A percentile compares a stretch with the other conserved stretches of the same genome.
Evolutionary conservation across 208 protist genomes (phyloP).

Genomic region (Leishmania gerbilli): DNA sequence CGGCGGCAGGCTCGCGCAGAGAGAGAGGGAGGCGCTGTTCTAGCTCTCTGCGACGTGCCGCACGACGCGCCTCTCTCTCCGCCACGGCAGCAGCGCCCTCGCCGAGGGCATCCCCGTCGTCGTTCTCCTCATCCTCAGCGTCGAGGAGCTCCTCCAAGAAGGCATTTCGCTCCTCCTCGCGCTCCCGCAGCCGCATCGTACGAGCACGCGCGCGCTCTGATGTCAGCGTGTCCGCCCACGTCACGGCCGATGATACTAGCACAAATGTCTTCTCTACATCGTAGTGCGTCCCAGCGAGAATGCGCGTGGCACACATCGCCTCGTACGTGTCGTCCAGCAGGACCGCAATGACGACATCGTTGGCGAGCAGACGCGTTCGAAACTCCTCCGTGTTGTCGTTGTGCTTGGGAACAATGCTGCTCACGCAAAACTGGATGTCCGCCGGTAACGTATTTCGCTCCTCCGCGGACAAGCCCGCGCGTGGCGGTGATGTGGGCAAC

Average conservation of each 20-base stretch:
- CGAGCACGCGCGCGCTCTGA: conserved; percentile 51
- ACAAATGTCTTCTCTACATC: conserved; percentile 94
- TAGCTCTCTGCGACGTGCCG: conserved; percentile 15
- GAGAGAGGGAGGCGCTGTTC: conserved; percentile 26
- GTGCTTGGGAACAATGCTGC: conserved; percentile 67
- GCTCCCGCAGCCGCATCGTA: conserved; percentile 36
- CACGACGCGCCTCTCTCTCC: conserved; percentile 14
- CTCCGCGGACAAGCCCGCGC: conserved; percentile 5
- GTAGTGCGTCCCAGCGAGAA: conserved; percentile 81
- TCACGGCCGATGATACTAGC: conserved; percentile 83
- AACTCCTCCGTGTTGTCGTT: conserved; percentile 69
- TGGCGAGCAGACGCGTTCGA: conserved; percentile 56
- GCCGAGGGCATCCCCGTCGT: conserved; percentile 18
- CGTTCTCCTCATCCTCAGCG: conserved; percentile 32
- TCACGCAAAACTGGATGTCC: conserved; percentile 47
- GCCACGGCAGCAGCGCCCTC: conserved; percentile 12
- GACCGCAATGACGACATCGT: conserved; percentile 87
- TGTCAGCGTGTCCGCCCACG: conserved; percentile 79
- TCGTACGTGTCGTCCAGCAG: conserved; percentile 84
- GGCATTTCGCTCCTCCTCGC: conserved; percentile 43
- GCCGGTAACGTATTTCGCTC: conserved; percentile 32
- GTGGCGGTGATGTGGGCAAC: not conserved
- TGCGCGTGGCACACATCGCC: conserved; percentile 80
- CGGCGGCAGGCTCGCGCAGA: conserved; percentile 25
- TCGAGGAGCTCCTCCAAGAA: conserved; percentile 48